These are phyloP conservation scores for Apiospora hydei DNA, from an alignment of 2,329 filamentous ascomycete species.

Conservation along the genomic window DNA sequence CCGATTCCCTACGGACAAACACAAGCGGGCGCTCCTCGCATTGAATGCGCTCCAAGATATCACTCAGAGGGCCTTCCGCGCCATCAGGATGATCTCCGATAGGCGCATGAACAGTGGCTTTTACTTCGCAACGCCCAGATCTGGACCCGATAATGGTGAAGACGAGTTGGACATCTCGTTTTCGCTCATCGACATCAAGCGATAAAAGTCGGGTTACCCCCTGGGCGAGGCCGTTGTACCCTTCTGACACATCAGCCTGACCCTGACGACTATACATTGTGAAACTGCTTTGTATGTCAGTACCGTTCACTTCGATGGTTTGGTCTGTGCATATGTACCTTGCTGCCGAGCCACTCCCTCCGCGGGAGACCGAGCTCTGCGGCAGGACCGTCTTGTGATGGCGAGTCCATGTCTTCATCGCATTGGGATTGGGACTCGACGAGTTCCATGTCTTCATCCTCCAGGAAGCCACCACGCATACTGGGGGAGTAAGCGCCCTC, in stretches of 20 bases:
- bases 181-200: background rate
- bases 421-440: background rate
- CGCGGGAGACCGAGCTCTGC: background rate
- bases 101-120: background rate
- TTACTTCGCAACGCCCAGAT: background rate
- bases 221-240: background rate
- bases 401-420: background rate
- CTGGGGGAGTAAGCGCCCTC: background rate
- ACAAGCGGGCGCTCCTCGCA: background rate
- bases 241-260: background rate
- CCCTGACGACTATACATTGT: background rate
- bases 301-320: background rate
- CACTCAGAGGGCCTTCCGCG: background rate
- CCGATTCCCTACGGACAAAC: background rate
- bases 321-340: background rate
- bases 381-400: background rate
- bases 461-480: constrained; percentile 24
- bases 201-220: background rate
- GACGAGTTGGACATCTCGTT: background rate
- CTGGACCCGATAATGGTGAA: background rate
- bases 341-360: background rate
- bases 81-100: too few relatives aligned
- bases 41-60: background rate
- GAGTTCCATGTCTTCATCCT: constrained; percentile 19
- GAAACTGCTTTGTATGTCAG: background rate